phyloP scores from a whole-genome alignment of 352 stramenopile genomes.

The Phytophthora crassamura region DNA sequence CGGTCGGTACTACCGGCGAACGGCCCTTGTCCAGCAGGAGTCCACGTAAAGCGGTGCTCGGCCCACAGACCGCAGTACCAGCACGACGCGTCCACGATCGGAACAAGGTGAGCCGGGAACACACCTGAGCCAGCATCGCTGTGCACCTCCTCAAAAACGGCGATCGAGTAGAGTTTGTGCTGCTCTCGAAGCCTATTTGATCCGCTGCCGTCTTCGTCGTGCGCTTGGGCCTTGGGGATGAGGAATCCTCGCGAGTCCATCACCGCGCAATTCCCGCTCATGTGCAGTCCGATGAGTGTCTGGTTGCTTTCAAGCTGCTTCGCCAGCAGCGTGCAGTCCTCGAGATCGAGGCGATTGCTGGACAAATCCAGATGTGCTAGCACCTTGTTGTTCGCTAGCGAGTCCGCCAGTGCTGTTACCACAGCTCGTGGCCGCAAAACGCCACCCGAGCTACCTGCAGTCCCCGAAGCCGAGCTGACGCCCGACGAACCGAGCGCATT shows the following conservation, averaged over 20 bases:
- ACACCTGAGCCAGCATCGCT: constrained; percentile 58
- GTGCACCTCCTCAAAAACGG: constrained; percentile 74
- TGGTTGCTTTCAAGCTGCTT: constrained; percentile 78
- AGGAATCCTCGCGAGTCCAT: constrained; percentile 78
- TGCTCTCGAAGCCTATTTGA: constrained; percentile 59
- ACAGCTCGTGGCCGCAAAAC: constrained; percentile 51
- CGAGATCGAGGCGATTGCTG: constrained; percentile 72
- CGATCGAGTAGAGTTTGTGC: constrained; percentile 82
- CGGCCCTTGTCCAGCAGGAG: constrained; percentile 45
- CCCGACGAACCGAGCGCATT: constrained; percentile 66
- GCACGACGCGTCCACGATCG: constrained; percentile 72
- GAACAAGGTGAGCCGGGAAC: constrained; percentile 56
- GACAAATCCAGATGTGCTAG: constrained; percentile 72
- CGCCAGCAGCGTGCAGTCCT: constrained; percentile 66
- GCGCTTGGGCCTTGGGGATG: constrained; percentile 51
- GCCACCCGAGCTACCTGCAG: background rate
- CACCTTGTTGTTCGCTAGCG: constrained; percentile 82
- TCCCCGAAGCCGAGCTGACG: constrained; percentile 9
- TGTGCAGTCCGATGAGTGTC: constrained; percentile 73
- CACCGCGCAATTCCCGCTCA: constrained; percentile 76
- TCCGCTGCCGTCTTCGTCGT: constrained; percentile 30
- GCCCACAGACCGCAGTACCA: constrained; percentile 84
- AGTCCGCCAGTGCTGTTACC: constrained; percentile 60
- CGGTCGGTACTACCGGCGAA: constrained; percentile 38
- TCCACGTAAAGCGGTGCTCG: constrained; percentile 80